Conservation (phyloP, 176 grass and related monocot genomes). For the Calamus simplicifolius region DNA sequence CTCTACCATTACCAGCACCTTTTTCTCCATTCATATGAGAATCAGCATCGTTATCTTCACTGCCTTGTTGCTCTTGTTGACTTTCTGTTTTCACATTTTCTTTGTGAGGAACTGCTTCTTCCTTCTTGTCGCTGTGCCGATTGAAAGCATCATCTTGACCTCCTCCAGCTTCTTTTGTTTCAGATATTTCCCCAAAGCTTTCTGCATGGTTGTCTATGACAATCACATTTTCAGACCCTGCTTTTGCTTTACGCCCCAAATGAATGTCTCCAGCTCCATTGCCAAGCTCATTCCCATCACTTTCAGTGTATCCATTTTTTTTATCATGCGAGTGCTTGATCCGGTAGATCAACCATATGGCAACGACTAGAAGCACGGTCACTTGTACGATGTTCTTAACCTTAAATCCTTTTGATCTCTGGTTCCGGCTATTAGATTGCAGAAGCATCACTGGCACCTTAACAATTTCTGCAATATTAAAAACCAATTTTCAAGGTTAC, state of each 20-base stretch:
- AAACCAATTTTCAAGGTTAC: too few relatives aligned
- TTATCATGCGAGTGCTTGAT: conserved; percentile 49
- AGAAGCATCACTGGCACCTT: conserved; percentile 26
- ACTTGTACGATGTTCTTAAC: conserved; percentile 49
- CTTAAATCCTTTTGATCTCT: conserved; percentile 55
- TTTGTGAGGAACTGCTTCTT: conserved; percentile 37
- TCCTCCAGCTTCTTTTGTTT: conserved; percentile 32
- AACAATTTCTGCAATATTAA: too few relatives aligned
- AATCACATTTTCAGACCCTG: conserved; percentile 21
- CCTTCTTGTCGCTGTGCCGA: conserved; percentile 19
- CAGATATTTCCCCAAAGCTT: conserved; percentile 22
- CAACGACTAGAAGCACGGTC: conserved; percentile 39
- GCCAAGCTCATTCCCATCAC: conserved; percentile 25
- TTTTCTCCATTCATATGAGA: conserved; percentile 18
- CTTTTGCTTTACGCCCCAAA: conserved; percentile 44
- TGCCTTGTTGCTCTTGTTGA: conserved; percentile 24
- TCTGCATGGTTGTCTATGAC: conserved; percentile 4
- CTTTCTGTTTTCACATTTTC: conserved; percentile 27
- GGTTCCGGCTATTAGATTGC: conserved; percentile 45
- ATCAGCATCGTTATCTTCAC: conserved; percentile 26
- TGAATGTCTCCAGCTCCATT: conserved; percentile 40
- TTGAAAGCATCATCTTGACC: conserved; percentile 14
- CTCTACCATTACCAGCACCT: conserved; percentile 2
- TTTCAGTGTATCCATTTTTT: conserved; percentile 44
- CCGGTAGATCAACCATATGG: conserved; percentile 54